Conservation (phyloP, 192 early-diverging fungal species). For the Rhizophagus prolifer region DNA sequence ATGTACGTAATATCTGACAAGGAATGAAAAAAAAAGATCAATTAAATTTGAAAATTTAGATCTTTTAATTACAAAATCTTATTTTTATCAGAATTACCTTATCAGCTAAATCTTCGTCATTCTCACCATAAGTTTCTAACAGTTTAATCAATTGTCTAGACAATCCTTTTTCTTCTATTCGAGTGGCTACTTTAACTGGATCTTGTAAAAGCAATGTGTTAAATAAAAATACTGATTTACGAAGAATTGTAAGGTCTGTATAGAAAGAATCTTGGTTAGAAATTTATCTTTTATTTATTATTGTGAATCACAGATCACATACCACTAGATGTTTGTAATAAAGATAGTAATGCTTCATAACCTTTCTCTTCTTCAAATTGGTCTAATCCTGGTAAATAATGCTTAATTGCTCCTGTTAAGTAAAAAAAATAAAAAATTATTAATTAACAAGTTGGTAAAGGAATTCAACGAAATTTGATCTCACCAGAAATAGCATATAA, state of each 20-base stretch:
- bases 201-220: constrained; percentile 65
- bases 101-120: constrained; percentile 28
- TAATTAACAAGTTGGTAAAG: neutral
- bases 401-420: constrained; percentile 51
- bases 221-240: constrained; percentile 64
- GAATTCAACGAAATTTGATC: neutral
- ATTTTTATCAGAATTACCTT: neutral
- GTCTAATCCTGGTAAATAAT: constrained; percentile 51
- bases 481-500: constrained; percentile 64
- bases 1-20: constrained; percentile 22
- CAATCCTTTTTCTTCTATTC: constrained; percentile 21
- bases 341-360: constrained; percentile 41
- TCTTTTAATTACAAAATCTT: neutral
- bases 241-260: constrained; percentile 42
- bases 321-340: constrained; percentile 50
- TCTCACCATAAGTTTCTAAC: neutral
- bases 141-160: constrained; percentile 17
- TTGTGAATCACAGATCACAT: constrained; percentile 15
- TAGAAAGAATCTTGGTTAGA: neutral
- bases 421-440: neutral
- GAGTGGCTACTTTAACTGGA: neutral
- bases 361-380: constrained; percentile 56
- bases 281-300: constrained; percentile 10
- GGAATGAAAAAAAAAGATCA: neutral
- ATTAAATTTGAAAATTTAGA: neutral